Base-by-base conservation (phyloP, 306 rosid species). In the Heteromeles arbutifolia region DNA sequence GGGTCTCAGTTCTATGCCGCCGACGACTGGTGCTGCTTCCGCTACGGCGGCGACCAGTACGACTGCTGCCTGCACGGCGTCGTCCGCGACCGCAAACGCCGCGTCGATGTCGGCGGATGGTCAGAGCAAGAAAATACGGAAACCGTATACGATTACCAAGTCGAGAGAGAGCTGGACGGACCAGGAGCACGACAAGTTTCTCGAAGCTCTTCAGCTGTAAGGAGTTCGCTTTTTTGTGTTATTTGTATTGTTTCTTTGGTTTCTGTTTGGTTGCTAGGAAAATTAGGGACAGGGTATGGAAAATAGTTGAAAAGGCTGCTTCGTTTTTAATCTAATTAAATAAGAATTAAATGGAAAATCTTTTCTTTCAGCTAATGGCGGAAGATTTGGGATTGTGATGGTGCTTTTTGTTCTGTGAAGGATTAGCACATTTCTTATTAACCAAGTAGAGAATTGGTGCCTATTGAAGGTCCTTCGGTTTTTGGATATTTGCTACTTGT, bases 91-190 rank as follows among this genome's bases (percentile, higher is more conserved):
- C 4, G 24, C 53, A 8, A 28, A 54, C 69, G 18, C 70, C 69
- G 11, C 73, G 28, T 69, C 83, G 63, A 72, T 76, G 32, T 2
- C 26, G 48, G 82, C 63, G 71, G 87, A 85, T 28, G 96, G 90
- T 82, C 81, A 63, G 34, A 86, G 52, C 74, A 95, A 90, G 96
- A 95, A 90, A 93, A 82, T 92, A 82, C 84, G 97, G 31, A 95
- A 95, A 73, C 93, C 97, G 3, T 95, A 95, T 48, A 92, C 98
- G 62, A 88, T 95, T 81, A 95, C 92, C 61, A 95, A 95, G 85
- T 89, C 98, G 1, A 86, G 98, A 78, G 97, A 95, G 86, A 92
- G 91, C 90, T 95, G 96, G 97, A 89, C 93, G 62, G 97, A 95
- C 69, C 97, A 95, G 86, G 98, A 95, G 73, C 98, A 95, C 69